Base-by-base conservation (phyloP, 495 filamentous ascomycete species). In the Glarea lozoyensis region DNA sequence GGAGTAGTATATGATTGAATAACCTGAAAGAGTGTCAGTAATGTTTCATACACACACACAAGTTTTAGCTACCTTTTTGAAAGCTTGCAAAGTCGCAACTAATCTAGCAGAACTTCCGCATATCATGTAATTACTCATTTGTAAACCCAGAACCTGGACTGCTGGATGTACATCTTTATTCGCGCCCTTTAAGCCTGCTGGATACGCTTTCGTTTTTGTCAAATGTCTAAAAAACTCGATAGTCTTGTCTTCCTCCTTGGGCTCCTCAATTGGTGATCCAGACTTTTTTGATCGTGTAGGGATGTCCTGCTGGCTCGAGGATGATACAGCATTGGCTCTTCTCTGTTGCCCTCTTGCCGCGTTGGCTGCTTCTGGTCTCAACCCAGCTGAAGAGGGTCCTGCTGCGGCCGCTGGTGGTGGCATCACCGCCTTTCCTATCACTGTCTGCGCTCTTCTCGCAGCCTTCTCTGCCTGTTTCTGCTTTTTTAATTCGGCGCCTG, bases 1-100 rank as follows among this genome's bases (percentile, higher is more conserved):
- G 93, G 92, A 0, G 90, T 97, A 16, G 79, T 85, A 55, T 98
- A 98, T 15, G 85, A 79, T 59, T 89, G 77, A 40, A 98, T 90
- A 37, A 95, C 84, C 84, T 94, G 41, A 16, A 11, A 20, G 0
- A 22, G 47, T 45, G 45, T 43, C 30, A 32, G 13, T 30, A 18
- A 24, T 17, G 15, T 25, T 15, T 24, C 10, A 36, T 10, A 22
- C 42, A 12, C 1, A 19, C 5, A 25, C 21, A 3, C 7, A 13
- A n/a, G 33, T 32, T 5, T 32, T 6, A 40, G 72, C 53, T 65
- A 92, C 88, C 61, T 82, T 75, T 62, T 92, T 92, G 55, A 98
- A 94, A 4, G 84, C 88, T 46, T 92, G 63, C 35, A 98, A 58
- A 41, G 86, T 96, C 12, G 86, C 84, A 43, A 94, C 79, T 53